Evolutionary conservation across 805 yeast species (phyloP), one percentile per base, ranked within the genome.

Genomic region (Teunomyces kruisii): DNA sequence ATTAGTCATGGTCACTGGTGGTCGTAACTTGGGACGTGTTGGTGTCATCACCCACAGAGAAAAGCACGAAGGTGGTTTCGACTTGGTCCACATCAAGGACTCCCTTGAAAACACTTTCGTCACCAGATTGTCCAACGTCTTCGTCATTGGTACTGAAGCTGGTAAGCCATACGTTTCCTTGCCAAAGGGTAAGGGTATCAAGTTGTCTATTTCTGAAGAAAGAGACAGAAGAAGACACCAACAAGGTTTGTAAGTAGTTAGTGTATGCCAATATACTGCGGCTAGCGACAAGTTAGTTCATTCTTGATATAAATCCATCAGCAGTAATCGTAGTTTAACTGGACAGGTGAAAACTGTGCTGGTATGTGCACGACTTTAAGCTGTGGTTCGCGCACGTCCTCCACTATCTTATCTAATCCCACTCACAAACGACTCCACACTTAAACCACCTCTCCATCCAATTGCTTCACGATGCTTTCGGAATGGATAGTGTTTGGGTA

Each of bases 141-240:
- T 67, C 58, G 68, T 67, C 44, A 59, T 68, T 50, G 73, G 73
- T 66, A 58, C 59, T 44, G 73, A 68, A 56, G 70, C 72, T 51
- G 68, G 67, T 59, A 67, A 65, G 58, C 70, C 73, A 47, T 59
- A 55, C 53, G 64, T 68, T 43, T 66, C 72, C 28, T 67, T 68
- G 59, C 74, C 74, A 65, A 67, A 67, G 65, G 74, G 74, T 64
- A 68, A 68, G 61, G 74, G 74, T 67, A 67, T 68, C 47, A 68
- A 68, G 58, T 61, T 68, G 47, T 67, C 74, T 41, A 68, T 68
- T 49, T 54, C 74, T 50, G 74, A 68, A 59, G 74, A 68, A 61
- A 62, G 74, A 59, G 74, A 68, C 72, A 67, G 71, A 65, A 67
- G 70, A 64, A 67, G 74, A 67, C 68, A 70, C 53, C 70, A 67